Base-by-base conservation (phyloP, 1,139 yeast genomes). In the Hyphopichia pseudoburtonii region DNA sequence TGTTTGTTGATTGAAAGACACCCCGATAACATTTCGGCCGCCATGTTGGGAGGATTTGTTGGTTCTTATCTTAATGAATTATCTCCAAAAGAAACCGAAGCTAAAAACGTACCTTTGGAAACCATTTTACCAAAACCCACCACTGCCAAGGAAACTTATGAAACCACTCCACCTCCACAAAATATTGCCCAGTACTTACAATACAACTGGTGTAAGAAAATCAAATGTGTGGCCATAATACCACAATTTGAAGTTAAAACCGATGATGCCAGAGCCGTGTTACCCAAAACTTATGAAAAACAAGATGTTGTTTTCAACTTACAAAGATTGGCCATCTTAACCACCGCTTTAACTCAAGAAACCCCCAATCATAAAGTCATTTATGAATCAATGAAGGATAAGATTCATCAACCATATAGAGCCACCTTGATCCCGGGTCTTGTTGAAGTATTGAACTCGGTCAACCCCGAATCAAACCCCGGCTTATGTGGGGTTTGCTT, bases 11-110 rank as follows among this genome's bases (percentile, higher is more conserved):
- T 92, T 51, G 98, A 92, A 67, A 81, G 97, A 57, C 98, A 92
- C 55, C 98, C 98, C 24, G 98, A 92, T 63, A 92, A 92, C 62
- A 90, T 92, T 54, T 90, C 97, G 17, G 98, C 98, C 25, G 96
- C 98, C 32, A 88, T 92, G 96, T 83, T 90, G 80, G 98, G 98
- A 41, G 97, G 98, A 4, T 92, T 92, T 62, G 95, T 90, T 28
- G 98, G 98, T 26, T 87, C 96, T 1, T 92, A 86, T 62, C 74
- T 92, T 56, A 79, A 95, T 52, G 95, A 87, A 47, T 69, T 92
- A 44, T 69, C 80, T 24, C 80, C 81, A 4, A 75, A 78, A 33
- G 96, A 90, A 46, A 72, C 77, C 43, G 81, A 73, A 39, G 76
- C 86, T 37, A 84, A 86, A 46, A 89, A 82, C 56, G 86, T 88